Base-by-base conservation (phyloP, 371 early-diverging fungal genomes). In the Quaeritorhiza haematococci region DNA sequence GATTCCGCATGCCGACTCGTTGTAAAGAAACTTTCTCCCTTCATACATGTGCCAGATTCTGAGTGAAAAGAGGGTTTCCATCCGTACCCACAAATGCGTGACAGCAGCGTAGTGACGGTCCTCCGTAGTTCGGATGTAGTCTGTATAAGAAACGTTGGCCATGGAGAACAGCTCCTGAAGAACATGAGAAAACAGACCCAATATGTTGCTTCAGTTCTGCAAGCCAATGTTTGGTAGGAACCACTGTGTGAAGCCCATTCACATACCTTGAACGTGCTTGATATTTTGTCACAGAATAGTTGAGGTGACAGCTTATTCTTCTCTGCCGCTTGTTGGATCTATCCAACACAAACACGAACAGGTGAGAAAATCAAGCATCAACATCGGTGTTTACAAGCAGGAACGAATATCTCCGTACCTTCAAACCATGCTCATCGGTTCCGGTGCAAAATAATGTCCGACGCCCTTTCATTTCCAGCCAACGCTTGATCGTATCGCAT, bases 341-440 rank as follows among this genome's bases (percentile, higher is more conserved):
- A 63, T 46, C 4, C 48, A 27, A 43, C 26, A 28, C 30, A 53
- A 21, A 32, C 53, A 38, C 13, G n/a, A 17, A 23, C 42, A 17
- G 33, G 3, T 5, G 34, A 13, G 49, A 48, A 43, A 17, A 28
- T 51, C 28, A 8, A 48, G 19, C 19, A 55, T 34, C 8, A 8
- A 6, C 26, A 6, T 30, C 10, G 28, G 33, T 28, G 1, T 1
- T 21, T 29, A 21, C 17, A 13, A 21, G 7, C 17, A 10, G 13
- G 41, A 33, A 29, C 23, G 35, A 15, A 1, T 10, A 13, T 47
- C 21, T 15, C 24, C 56, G 23, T 63, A 88, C 91, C 81, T 97
- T 97, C 4, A 90, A 76, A 3, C 98, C 98, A 71, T 97, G 98
- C 65, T 97, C 98, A 61, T 97, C 98, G 3, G 95, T 96, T 34